Percentiles rank a stretch among this genome's conserved stretches.
Conservation (phyloP, 2,329 filamentous ascomycete species). For the Incumbomyces lentus region DNA sequence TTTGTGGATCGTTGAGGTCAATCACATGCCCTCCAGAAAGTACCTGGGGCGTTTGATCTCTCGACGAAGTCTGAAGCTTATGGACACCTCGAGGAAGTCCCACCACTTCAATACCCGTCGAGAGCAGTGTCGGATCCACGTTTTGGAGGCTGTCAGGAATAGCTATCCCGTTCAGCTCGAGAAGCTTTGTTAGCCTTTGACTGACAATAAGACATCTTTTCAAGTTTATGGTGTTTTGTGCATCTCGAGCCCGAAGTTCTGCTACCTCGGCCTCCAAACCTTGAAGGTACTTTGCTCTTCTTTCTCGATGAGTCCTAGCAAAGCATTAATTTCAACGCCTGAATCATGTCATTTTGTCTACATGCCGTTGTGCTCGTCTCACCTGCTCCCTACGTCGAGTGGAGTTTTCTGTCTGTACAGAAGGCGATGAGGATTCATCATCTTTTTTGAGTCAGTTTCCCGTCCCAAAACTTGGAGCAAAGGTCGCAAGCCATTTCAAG, state of each 20-base stretch:
- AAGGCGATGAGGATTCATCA: neutral
- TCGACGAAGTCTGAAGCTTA: neutral
- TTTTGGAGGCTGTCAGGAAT: conserved; percentile 8
- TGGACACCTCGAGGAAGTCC: neutral
- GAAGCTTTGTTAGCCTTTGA: conserved; percentile 15
- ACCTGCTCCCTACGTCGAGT: conserved; percentile 23
- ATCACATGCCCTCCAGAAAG: conserved; percentile 11
- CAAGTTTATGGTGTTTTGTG: conserved; percentile 5
- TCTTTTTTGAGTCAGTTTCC: too few relatives aligned
- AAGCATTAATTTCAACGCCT: neutral
- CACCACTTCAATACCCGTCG: neutral
- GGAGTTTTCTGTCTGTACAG: neutral
- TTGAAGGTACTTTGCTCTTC: conserved; percentile 25
- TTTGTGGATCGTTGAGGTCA: conserved; percentile 22
- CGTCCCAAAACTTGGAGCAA: too few relatives aligned
- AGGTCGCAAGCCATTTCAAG: too few relatives aligned
- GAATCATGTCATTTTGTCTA: neutral
- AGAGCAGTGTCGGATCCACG: neutral
- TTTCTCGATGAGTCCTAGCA: conserved; percentile 23
- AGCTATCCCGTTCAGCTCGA: conserved; percentile 12
- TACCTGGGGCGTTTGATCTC: too few relatives aligned
- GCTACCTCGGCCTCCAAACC: conserved; percentile 23
- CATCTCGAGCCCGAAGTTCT: conserved; percentile 21
- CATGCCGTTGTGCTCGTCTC: conserved; percentile 23
- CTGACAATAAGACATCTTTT: conserved; percentile 13